These are phyloP conservation scores for Syzygium syzygioides DNA, from an alignment of 441 rosid species.

Conservation along the genomic window DNA sequence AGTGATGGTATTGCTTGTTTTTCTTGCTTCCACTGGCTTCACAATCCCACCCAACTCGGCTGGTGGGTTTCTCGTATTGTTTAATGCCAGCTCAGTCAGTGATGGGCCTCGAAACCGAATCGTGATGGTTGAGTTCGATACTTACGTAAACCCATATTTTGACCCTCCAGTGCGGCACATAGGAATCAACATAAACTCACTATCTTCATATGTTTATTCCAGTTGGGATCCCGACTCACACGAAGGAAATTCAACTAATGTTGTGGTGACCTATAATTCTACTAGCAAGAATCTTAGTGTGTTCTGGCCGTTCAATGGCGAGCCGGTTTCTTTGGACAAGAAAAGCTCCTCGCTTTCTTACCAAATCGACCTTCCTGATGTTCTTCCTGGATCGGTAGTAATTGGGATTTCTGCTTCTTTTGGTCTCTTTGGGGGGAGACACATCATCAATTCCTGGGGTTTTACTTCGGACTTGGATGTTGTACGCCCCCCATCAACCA, in stretches of 20 bases:
- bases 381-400: background rate
- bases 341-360: background rate
- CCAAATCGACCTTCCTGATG: background rate
- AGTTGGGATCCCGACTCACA: background rate
- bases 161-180: background rate
- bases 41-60: background rate
- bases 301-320: background rate
- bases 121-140: background rate
- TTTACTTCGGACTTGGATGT: background rate
- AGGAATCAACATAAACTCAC: background rate
- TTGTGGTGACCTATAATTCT: background rate
- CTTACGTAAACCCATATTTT: background rate
- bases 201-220: background rate
- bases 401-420: background rate
- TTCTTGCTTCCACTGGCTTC: background rate
- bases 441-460: background rate
- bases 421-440: background rate
- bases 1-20: background rate
- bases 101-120: background rate
- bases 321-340: background rate
- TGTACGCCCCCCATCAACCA: background rate
- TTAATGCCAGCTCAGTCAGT: background rate
- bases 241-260: background rate
- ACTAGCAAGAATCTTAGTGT: background rate
- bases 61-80: background rate